A percentile compares a stretch with the other conserved stretches of the same genome.
These are phyloP conservation scores for Nectriaceae sp. DNA, from an alignment of 2,329 filamentous ascomycete genomes.

Conservation along the genomic window DNA sequence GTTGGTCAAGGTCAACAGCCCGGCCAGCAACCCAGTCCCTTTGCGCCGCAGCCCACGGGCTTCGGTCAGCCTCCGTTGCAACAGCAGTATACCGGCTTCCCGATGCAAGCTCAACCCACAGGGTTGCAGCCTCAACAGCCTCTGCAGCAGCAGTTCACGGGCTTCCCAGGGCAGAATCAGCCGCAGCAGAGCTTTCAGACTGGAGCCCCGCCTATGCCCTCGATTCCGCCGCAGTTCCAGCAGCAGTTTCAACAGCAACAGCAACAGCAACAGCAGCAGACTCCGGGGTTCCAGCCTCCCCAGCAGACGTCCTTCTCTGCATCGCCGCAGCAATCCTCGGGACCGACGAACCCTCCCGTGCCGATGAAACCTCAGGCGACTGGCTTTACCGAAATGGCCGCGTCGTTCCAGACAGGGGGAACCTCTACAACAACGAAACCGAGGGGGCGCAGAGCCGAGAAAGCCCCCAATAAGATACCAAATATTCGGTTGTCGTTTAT, in stretches of 20 bases:
- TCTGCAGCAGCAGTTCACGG: slow-evolving; percentile 69
- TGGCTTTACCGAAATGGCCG: slow-evolving; percentile 67
- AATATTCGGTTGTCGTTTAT: slow-evolving; percentile 96
- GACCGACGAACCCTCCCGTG: slow-evolving; percentile 52
- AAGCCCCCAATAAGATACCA: slow-evolving; percentile 73
- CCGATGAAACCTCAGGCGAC: slow-evolving; percentile 68
- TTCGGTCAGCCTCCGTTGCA: slow-evolving; percentile 55
- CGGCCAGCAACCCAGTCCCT: slow-evolving; percentile 54
- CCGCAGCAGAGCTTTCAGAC: slow-evolving; percentile 64
- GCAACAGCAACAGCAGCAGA: slow-evolving; percentile 50
- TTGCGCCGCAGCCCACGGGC: slow-evolving; percentile 62
- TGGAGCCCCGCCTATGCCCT: slow-evolving; percentile 59
- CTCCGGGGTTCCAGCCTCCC: slow-evolving; percentile 42
- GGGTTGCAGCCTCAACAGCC: slow-evolving; percentile 59
- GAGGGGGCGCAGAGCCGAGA: slow-evolving; percentile 48
- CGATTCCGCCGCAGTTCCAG: slow-evolving; percentile 61
- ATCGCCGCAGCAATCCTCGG: slow-evolving; percentile 52
- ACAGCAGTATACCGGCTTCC: slow-evolving; percentile 64
- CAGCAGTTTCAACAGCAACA: slow-evolving; percentile 58
- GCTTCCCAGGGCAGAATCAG: slow-evolving; percentile 53
- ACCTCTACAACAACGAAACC: slow-evolving; percentile 40
- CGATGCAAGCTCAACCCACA: slow-evolving; percentile 47
- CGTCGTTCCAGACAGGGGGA: slow-evolving; percentile 61
- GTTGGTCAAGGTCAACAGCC: slow-evolving; percentile 43
- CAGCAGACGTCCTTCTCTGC: slow-evolving; percentile 48